Conservation (phyloP, 1,284 basidiomycete genomes). For the Taiwanofungus camphoratus region DNA sequence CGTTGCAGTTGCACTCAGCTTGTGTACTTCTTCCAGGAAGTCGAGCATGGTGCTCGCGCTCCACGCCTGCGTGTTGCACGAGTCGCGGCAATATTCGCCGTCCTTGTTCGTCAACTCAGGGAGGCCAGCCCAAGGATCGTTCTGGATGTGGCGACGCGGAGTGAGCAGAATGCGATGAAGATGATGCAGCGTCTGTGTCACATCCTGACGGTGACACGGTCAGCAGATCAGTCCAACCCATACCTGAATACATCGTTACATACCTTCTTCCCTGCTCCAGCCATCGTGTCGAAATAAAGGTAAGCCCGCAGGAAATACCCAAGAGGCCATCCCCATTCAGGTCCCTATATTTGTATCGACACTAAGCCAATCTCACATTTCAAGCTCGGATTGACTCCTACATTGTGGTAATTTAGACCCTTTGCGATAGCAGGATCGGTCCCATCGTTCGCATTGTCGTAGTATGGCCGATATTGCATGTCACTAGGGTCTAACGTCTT, state of each 20-base stretch:
- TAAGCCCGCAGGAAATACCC: constrained; percentile 96
- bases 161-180: constrained; percentile 69
- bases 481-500: constrained; percentile 87
- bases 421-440: constrained; percentile 80
- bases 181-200: constrained; percentile 70
- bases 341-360: constrained; percentile 44
- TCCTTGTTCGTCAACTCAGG: constrained; percentile 89
- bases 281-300: constrained; percentile 72
- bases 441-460: constrained; percentile 90
- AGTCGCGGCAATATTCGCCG: constrained; percentile 78
- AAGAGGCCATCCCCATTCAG: constrained; percentile 91
- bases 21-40: constrained; percentile 73
- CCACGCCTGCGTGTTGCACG: constrained; percentile 92
- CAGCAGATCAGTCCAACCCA: too few species aligned
- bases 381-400: constrained; percentile 27
- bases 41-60: constrained; percentile 85
- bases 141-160: constrained; percentile 67
- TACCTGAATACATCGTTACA: constrained; percentile 24
- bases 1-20: constrained; percentile 20
- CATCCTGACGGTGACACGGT: constrained; percentile 54
- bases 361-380: constrained; percentile 8
- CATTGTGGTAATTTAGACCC: constrained; percentile 86
- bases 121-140: constrained; percentile 85
- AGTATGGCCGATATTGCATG: constrained; percentile 81
- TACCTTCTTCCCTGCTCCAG: constrained; percentile 61